Evolutionary conservation across 2,329 filamentous ascomycete genomes (phyloP).

Genomic region (Thelonectria blattea): DNA sequence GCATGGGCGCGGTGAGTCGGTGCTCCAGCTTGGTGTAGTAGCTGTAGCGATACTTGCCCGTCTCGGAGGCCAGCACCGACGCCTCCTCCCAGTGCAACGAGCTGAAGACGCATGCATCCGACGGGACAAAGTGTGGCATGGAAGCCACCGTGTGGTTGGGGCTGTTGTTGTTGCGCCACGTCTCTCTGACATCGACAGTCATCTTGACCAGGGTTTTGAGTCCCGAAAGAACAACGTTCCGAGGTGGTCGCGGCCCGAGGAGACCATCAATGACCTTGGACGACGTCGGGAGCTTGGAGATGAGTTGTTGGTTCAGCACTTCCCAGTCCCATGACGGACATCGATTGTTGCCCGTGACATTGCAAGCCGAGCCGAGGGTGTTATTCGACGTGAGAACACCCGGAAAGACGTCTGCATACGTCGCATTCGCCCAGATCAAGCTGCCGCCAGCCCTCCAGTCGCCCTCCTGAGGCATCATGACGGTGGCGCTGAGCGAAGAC

Average conservation of each 20-base stretch:
- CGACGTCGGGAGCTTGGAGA: constrained; percentile 25
- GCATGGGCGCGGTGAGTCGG: constrained; percentile 20
- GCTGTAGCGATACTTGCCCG: constrained; percentile 22
- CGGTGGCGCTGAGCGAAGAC: constrained; percentile 30
- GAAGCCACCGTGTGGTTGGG: constrained; percentile 28
- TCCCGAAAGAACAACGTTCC: constrained; percentile 22
- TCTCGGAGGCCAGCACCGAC: constrained; percentile 20
- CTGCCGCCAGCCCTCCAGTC: constrained; percentile 30
- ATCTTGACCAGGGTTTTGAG: constrained; percentile 22
- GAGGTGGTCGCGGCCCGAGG: constrained; percentile 21
- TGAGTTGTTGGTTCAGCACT: constrained; percentile 25
- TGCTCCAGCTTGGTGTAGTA: constrained; percentile 25
- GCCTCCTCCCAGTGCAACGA: constrained; percentile 31
- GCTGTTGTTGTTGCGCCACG: constrained; percentile 23
- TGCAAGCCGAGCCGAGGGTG: constrained; percentile 16
- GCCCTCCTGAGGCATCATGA: constrained; percentile 33
- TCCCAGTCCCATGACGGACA: constrained; percentile 35
- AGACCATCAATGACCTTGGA: constrained; percentile 24
- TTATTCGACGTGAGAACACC: constrained; percentile 10
- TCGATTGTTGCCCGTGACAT: constrained; percentile 19
- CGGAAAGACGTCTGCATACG: constrained; percentile 24
- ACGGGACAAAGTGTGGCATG: constrained; percentile 29
- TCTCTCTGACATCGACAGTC: constrained; percentile 25
- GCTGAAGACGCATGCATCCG: constrained; percentile 26
- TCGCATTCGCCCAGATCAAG: constrained; percentile 27